Percentiles rank a stretch among this genome's conserved stretches.
These are phyloP conservation scores for Huntiella abstrusa DNA, from an alignment of 2,329 filamentous ascomycete species.

Conservation along the genomic window DNA sequence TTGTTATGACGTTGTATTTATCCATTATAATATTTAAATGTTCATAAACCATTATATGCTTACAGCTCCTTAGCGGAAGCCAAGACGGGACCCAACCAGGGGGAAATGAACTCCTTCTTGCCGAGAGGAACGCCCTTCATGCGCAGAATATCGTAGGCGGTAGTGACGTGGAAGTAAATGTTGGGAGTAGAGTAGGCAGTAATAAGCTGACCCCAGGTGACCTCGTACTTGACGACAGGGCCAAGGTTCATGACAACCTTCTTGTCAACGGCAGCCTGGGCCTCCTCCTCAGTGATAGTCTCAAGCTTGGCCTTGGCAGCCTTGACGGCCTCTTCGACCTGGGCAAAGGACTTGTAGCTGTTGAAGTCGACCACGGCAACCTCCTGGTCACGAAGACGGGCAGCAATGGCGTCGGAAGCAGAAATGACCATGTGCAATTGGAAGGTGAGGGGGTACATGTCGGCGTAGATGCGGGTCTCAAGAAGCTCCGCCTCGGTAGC, in stretches of 20 bases:
- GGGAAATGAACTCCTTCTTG: constrained; percentile 30
- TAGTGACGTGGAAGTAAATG: constrained; percentile 40
- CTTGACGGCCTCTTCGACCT: background rate
- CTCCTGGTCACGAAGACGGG: constrained; percentile 4
- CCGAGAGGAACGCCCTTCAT: constrained; percentile 37
- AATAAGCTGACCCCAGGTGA: constrained; percentile 11
- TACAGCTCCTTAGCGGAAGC: constrained; percentile 2
- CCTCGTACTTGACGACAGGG: constrained; percentile 11
- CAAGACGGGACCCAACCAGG: constrained; percentile 7
- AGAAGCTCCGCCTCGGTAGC: constrained; percentile 1
- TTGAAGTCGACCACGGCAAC: background rate
- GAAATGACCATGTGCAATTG: constrained; percentile 14
- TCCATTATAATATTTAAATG: background rate
- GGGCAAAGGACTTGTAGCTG: background rate
- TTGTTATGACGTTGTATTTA: too few relatives aligned
- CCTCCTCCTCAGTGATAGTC: constrained; percentile 13
- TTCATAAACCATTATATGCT: background rate
- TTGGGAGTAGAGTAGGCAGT: constrained; percentile 33
- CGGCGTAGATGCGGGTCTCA: constrained; percentile 15
- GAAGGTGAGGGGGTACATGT: constrained; percentile 21
- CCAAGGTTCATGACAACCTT: constrained; percentile 17
- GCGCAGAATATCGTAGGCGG: constrained; percentile 37
- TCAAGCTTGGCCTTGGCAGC: background rate
- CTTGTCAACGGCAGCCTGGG: constrained; percentile 16
- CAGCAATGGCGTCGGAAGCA: background rate